Evolutionary conservation across 192 early-diverging fungal species (phyloP).

Genomic region (Gonapodya prolifera): DNA sequence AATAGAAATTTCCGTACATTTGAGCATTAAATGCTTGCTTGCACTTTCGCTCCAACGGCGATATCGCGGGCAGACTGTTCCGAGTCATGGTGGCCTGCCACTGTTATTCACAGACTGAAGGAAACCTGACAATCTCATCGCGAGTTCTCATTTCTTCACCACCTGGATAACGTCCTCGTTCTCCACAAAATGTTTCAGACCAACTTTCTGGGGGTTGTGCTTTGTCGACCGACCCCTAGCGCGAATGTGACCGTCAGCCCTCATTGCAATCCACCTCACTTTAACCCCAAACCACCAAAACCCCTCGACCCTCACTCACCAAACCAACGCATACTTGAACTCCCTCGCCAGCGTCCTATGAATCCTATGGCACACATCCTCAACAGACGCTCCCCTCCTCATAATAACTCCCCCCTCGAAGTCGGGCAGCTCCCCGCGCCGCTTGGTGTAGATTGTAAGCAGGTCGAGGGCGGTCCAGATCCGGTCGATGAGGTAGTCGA

Average conservation of each 20-base stretch:
- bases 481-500: slow-evolving; percentile 77
- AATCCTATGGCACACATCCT: slow-evolving; percentile 76
- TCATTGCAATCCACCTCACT: background rate
- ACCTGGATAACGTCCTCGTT: slow-evolving; percentile 92
- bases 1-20: too few species aligned
- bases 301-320: slow-evolving; percentile 30
- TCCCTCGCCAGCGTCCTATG: slow-evolving; percentile 76
- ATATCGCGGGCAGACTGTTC: too few species aligned
- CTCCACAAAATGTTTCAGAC: slow-evolving; percentile 69
- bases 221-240: slow-evolving; percentile 74
- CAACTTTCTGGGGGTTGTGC: slow-evolving; percentile 93
- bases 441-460: slow-evolving; percentile 93
- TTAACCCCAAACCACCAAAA: background rate
- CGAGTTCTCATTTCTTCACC: slow-evolving; percentile 49
- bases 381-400: slow-evolving; percentile 62
- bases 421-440: slow-evolving; percentile 86
- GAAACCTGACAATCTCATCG: too few species aligned
- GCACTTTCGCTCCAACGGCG: too few species aligned
- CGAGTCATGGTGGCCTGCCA: too few species aligned
- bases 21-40: too few species aligned
- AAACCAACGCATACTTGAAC: slow-evolving; percentile 94
- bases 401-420: slow-evolving; percentile 86
- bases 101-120: too few species aligned
- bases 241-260: background rate
- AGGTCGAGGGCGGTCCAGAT: slow-evolving; percentile 84